These are phyloP conservation scores for Lignosus rhinocerotis DNA, from an alignment of 1,284 basidiomycete species.

Conservation along the genomic window DNA sequence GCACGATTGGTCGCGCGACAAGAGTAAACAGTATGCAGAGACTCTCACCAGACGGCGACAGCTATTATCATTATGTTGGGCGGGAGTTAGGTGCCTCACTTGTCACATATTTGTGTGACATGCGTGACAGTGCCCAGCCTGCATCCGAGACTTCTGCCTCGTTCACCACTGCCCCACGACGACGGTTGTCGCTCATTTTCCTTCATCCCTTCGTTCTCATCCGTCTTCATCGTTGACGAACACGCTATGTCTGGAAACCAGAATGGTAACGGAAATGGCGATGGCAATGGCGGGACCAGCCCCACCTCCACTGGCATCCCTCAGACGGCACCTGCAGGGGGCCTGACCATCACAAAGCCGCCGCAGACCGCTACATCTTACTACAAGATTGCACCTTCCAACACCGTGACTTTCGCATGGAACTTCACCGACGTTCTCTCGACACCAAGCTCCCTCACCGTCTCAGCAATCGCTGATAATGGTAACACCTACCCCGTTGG, in stretches of 20 bases:
- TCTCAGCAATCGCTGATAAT: slow-evolving; percentile 82
- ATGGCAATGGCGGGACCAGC: neutral
- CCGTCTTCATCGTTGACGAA: neutral
- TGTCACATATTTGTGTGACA: neutral
- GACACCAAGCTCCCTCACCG: slow-evolving; percentile 72
- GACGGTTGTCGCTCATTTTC: slow-evolving; percentile 9
- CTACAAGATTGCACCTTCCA: slow-evolving; percentile 82
- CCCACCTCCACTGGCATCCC: slow-evolving; percentile 40
- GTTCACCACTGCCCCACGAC: slow-evolving; percentile 6
- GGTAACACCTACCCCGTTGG: slow-evolving; percentile 89
- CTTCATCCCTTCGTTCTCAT: slow-evolving; percentile 10
- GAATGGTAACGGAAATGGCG: neutral
- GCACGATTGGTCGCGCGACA: neutral
- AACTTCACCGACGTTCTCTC: slow-evolving; percentile 76
- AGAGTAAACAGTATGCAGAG: neutral
- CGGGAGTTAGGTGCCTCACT: neutral
- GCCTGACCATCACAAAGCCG: slow-evolving; percentile 75
- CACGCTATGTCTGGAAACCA: slow-evolving; percentile 9
- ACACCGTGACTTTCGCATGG: slow-evolving; percentile 90
- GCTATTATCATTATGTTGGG: no score
- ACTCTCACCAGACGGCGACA: no score
- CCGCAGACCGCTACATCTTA: slow-evolving; percentile 79
- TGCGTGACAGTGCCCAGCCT: neutral
- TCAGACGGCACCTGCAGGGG: slow-evolving; percentile 61
- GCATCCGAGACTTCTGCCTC: neutral